Conservation (phyloP, 148 eudicot genomes). For the Camellia lanceoleosa region DNA sequence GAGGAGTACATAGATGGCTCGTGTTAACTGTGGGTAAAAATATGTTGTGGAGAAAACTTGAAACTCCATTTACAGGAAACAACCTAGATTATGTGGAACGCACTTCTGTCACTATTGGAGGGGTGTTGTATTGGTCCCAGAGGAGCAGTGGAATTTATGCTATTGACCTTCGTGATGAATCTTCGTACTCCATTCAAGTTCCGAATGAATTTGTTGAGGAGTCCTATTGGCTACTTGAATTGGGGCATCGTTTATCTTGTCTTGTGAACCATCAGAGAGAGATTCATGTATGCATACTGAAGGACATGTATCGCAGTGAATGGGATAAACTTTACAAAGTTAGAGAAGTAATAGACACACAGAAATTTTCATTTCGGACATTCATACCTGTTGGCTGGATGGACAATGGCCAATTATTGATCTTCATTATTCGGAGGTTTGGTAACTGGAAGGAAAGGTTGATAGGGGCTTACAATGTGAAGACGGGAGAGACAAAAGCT, state of each 20-base stretch:
- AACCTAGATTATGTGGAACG: background rate
- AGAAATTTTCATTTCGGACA: background rate
- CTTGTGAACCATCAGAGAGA: background rate
- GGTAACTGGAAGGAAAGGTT: background rate
- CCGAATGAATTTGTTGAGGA: background rate
- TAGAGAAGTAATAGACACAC: background rate
- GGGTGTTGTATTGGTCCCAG: slow-evolving; percentile 2
- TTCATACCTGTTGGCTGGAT: slow-evolving; percentile 4
- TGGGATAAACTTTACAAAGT: background rate
- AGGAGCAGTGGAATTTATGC: background rate
- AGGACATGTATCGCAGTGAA: background rate
- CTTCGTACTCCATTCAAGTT: background rate
- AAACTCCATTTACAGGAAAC: background rate
- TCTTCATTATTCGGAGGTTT: background rate
- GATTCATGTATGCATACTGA: background rate
- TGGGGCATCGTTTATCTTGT: slow-evolving; percentile 1
- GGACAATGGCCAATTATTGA: background rate
- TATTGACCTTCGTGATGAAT: slow-evolving; percentile 8
- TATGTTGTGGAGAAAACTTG: slow-evolving; percentile 6
- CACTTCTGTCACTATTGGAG: background rate
- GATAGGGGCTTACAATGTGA: slow-evolving; percentile 5
- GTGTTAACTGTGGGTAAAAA: background rate
- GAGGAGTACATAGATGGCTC: background rate
- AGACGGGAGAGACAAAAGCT: background rate
- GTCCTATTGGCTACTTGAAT: background rate